Evolutionary conservation across 1,284 basidiomycete species (phyloP).

Genomic region (Waitea zeae): DNA sequence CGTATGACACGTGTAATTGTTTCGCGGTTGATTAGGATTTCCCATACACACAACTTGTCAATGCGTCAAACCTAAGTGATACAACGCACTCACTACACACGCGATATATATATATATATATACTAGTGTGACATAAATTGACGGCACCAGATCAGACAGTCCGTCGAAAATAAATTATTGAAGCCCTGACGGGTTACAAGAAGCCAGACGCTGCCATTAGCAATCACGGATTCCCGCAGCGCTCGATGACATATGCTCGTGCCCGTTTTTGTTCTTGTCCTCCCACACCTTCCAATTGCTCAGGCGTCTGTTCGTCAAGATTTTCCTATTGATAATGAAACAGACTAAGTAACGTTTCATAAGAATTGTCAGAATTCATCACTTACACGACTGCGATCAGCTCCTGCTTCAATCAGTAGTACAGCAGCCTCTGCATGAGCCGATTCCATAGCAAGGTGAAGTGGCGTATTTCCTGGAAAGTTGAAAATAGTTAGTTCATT

Average conservation of each 20-base stretch:
- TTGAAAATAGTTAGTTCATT: constrained; percentile 2
- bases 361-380: constrained; percentile 25
- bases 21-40: no score
- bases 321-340: no score
- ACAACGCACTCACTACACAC: no score
- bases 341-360: constrained; percentile 6
- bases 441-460: constrained; percentile 93
- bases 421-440: constrained; percentile 84
- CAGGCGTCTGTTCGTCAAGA: constrained; percentile 66
- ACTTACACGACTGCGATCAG: constrained; percentile 73
- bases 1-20: no score
- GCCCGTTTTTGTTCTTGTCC: constrained; percentile 70
- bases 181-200: no score
- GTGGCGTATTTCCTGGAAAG: constrained; percentile 69
- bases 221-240: constrained; percentile 41
- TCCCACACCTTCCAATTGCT: constrained; percentile 78
- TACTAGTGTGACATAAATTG: no score
- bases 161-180: no score
- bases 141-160: no score
- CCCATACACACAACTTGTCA: no score
- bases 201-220: no score
- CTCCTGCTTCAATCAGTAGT: constrained; percentile 80
- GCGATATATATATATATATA: no score
- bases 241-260: constrained; percentile 53
- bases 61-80: no score